These are phyloP conservation scores for Actinomucor elegans DNA, from an alignment of 371 early-diverging fungal genomes.

Conservation along the genomic window DNA sequence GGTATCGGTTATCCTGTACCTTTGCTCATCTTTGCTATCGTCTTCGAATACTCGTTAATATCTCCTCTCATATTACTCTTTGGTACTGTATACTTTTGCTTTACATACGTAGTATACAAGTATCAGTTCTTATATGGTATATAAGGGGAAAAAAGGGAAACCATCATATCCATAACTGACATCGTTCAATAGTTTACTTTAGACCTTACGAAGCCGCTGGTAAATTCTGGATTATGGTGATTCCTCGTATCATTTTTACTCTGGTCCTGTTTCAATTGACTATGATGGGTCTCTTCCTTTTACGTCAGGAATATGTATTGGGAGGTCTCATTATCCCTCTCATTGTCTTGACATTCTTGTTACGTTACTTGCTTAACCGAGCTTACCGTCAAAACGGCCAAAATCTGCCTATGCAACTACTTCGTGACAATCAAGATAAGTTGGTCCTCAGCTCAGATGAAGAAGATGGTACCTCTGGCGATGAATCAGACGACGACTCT, in stretches of 20 bases:
- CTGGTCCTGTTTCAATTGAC: conserved; percentile 84
- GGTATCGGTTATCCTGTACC: conserved; percentile 66
- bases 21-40: conserved; percentile 83
- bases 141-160: too few species aligned
- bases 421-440: conserved; percentile 23
- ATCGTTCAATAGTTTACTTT: conserved; percentile 74
- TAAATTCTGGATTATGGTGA: conserved; percentile 73
- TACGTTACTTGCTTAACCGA: conserved; percentile 45
- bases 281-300: conserved; percentile 73
- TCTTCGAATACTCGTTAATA: conserved; percentile 84
- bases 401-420: conserved; percentile 38
- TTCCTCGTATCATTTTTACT: conserved; percentile 76
- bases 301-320: conserved; percentile 41
- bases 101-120: conserved; percentile 84
- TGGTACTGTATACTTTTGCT: conserved; percentile 74
- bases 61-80: conserved; percentile 83
- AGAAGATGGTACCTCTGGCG: too few species aligned
- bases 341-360: conserved; percentile 49
- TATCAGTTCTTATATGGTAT: conserved; percentile 78
- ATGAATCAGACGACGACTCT: conserved; percentile 1
- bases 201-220: conserved; percentile 86
- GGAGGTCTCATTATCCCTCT: conserved; percentile 47
- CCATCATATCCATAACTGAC: too few species aligned
- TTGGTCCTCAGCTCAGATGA: conserved; percentile 7
- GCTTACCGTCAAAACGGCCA: conserved; percentile 51